A percentile compares a stretch with the other conserved stretches of the same genome.
Conservation (phyloP, 2,329 filamentous ascomycete species). For the Monosporascus sp. region DNA sequence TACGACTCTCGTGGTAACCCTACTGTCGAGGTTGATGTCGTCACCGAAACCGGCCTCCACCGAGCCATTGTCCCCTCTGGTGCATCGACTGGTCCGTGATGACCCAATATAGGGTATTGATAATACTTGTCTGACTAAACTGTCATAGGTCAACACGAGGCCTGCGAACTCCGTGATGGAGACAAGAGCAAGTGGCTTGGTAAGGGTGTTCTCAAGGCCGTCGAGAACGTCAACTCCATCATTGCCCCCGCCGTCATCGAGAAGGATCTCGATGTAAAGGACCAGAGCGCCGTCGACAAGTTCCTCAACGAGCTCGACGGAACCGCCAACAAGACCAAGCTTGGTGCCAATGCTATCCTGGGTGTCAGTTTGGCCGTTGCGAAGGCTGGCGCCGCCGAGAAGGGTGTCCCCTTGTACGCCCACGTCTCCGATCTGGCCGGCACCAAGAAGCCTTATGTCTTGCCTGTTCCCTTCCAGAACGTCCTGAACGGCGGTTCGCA, state of each 20-base stretch:
- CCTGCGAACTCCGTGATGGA: slow-evolving; percentile 84
- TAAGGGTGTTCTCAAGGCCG: slow-evolving; percentile 84
- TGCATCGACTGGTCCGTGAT: slow-evolving; percentile 78
- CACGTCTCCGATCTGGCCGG: slow-evolving; percentile 84
- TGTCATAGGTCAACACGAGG: slow-evolving; percentile 74
- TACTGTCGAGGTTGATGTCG: slow-evolving; percentile 95
- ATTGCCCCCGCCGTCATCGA: slow-evolving; percentile 80
- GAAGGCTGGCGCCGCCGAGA: slow-evolving; percentile 86
- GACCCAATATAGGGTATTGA: slow-evolving; percentile 7
- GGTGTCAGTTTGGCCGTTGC: slow-evolving; percentile 80
- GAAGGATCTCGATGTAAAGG: slow-evolving; percentile 78
- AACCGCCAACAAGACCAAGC: slow-evolving; percentile 79
- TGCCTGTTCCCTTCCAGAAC: slow-evolving; percentile 91
- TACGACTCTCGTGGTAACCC: slow-evolving; percentile 99
- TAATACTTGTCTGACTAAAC: slow-evolving; percentile 13
- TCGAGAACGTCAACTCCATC: slow-evolving; percentile 77
- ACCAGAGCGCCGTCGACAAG: slow-evolving; percentile 77
- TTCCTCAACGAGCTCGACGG: slow-evolving; percentile 85
- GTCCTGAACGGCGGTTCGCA: slow-evolving; percentile 91
- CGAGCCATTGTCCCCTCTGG: slow-evolving; percentile 96
- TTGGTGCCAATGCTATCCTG: slow-evolving; percentile 85
- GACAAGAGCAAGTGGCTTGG: slow-evolving; percentile 82
- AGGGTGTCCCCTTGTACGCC: slow-evolving; percentile 80
- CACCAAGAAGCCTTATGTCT: slow-evolving; percentile 87
- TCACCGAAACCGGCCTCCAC: slow-evolving; percentile 94